Evolutionary conservation across 106 monocot genomes (phyloP).

Genomic region (Acorus calamus): DNA sequence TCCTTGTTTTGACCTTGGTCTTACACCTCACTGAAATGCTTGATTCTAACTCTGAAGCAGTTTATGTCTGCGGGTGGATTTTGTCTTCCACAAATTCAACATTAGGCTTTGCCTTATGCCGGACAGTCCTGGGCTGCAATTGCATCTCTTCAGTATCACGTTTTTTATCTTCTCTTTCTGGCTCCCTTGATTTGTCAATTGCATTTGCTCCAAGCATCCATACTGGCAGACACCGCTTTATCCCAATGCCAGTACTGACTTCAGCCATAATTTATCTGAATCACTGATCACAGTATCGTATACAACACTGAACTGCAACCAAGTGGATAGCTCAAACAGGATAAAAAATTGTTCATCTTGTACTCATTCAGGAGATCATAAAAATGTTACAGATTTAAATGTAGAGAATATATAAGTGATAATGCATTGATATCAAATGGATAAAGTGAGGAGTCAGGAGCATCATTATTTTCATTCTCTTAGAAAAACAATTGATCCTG

Average conservation of each 20-base stretch:
- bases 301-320: no score
- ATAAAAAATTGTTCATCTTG: no score
- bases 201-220: conserved; percentile 40
- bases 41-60: conserved; percentile 3
- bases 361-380: no score
- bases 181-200: conserved; percentile 5
- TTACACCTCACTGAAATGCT: conserved; percentile 2
- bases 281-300: no score
- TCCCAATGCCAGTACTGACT: conserved; percentile 7
- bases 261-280: conserved; percentile 13
- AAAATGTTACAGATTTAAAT: no score
- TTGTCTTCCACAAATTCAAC: conserved; percentile 5
- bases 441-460: no score
- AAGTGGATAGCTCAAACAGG: no score
- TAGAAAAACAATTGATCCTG: no score
- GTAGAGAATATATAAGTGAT: no score
- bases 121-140: conserved; percentile 1
- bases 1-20: conserved; percentile 8
- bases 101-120: conserved; percentile 13
- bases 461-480: no score
- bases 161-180: conserved; percentile 5
- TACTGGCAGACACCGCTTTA: conserved; percentile 31
- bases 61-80: not conserved
- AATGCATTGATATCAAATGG: no score
- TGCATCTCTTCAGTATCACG: conserved; percentile 5